These are phyloP conservation scores for Monosporascus sp. DNA, from an alignment of 2,329 filamentous ascomycete genomes.

Conservation along the genomic window DNA sequence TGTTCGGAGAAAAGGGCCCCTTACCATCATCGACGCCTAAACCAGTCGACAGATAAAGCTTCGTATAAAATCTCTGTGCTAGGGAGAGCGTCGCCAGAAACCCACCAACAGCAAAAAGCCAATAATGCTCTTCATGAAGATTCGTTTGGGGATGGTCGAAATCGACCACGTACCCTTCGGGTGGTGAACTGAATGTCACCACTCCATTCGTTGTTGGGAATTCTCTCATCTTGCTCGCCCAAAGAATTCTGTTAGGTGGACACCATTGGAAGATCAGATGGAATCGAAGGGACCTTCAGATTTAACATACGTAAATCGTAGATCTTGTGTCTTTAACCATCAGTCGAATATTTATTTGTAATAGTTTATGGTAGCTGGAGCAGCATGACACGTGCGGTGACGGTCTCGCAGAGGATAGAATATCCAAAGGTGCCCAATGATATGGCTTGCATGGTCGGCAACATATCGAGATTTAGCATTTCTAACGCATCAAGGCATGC, in stretches of 20 bases:
- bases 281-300: neutral
- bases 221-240: neutral
- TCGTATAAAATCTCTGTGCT: slow-evolving; percentile 27
- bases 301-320: no score
- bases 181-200: slow-evolving; percentile 19
- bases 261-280: neutral
- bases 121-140: slow-evolving; percentile 16
- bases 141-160: slow-evolving; percentile 27
- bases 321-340: no score
- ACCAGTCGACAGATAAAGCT: slow-evolving; percentile 16
- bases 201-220: slow-evolving; percentile 16
- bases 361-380: no score
- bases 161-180: slow-evolving; percentile 28
- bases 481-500: no score
- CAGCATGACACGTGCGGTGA: no score
- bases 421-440: no score
- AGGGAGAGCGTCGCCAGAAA: slow-evolving; percentile 20
- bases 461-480: no score
- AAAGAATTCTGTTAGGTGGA: neutral
- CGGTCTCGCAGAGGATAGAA: no score
- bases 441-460: no score
- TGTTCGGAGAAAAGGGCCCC: neutral
- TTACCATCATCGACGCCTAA: slow-evolving; percentile 11
- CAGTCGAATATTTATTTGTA: no score
- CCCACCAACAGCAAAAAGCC: slow-evolving; percentile 22